These are phyloP conservation scores for Chrysochromulina parva DNA, from an alignment of 78 protist species.

Conservation along the genomic window DNA sequence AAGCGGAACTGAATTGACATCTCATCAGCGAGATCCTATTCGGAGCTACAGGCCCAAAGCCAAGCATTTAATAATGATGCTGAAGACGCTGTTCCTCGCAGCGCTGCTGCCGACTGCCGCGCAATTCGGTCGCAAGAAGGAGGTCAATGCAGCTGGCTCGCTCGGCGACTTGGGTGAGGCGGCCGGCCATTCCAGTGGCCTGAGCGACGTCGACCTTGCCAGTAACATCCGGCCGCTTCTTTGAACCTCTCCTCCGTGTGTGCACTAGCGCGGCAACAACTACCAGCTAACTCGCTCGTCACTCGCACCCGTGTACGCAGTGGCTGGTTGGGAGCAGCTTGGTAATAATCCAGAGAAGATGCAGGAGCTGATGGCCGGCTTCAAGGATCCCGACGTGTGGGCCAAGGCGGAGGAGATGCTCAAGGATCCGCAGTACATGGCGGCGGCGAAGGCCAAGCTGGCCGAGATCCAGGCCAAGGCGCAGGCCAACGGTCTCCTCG, in stretches of 20 bases:
- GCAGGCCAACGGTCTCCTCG: not conserved
- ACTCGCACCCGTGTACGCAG: too few species aligned
- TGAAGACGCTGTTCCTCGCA: too few species aligned
- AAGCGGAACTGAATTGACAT: too few species aligned
- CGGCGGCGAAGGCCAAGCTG: conserved; percentile 9
- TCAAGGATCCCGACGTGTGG: conserved; percentile 5
- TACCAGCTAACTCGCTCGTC: too few species aligned
- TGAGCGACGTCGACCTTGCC: not conserved
- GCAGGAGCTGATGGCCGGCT: not conserved
- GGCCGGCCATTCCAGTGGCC: too few species aligned
- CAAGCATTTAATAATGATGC: too few species aligned
- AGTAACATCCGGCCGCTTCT: too few species aligned
- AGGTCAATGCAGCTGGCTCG: too few species aligned
- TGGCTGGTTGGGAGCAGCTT: not conserved
- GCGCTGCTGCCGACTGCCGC: conserved; percentile 22
- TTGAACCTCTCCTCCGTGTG: too few species aligned
- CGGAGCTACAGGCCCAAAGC: too few species aligned
- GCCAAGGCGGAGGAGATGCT: conserved; percentile 14
- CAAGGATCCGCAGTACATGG: conserved; percentile 10
- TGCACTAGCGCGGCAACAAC: too few species aligned
- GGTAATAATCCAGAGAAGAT: not conserved
- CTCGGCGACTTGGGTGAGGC: not conserved
- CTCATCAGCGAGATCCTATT: too few species aligned
- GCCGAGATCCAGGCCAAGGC: not conserved
- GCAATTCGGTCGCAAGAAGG: not conserved